phyloP scores from a whole-genome alignment of 345 rosid species.

The Microcos paniculata region DNA sequence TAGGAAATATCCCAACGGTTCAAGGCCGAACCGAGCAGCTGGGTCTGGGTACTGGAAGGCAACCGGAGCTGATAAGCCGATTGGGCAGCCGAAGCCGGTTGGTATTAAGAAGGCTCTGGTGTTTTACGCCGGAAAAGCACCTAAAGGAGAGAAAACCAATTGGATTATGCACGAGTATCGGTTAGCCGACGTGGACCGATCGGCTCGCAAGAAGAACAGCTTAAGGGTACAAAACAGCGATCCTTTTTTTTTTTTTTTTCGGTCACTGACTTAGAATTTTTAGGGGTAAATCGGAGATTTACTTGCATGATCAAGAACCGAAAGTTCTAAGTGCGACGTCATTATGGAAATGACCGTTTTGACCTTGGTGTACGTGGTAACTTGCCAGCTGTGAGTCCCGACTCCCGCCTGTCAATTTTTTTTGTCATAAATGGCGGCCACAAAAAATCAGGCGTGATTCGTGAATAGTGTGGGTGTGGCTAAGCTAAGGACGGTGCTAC shows the following conservation, averaged over 20 bases:
- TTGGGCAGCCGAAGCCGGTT: conserved; percentile 66
- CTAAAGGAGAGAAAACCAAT: conserved; percentile 83
- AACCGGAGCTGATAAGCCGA: conserved; percentile 97
- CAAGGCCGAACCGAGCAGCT: conserved; percentile 91
- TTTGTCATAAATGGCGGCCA: conserved; percentile 10
- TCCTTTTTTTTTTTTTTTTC: neutral
- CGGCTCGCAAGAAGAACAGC: conserved; percentile 80
- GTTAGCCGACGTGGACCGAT: conserved; percentile 84
- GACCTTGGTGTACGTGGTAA: neutral
- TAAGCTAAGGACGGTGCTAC: neutral
- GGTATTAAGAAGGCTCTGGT: conserved; percentile 95
- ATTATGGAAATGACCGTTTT: conserved; percentile 10
- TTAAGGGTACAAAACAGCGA: conserved; percentile 69
- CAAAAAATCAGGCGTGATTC: neutral
- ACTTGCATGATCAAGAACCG: neutral
- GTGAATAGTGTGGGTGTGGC: neutral
- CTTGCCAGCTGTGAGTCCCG: too few species aligned
- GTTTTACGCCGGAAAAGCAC: conserved; percentile 88
- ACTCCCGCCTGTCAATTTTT: neutral
- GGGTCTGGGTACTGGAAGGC: conserved; percentile 98
- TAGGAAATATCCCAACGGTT: conserved; percentile 90
- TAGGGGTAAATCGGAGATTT: conserved; percentile 9
- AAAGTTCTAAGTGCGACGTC: neutral
- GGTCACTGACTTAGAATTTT: neutral
- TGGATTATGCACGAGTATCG: conserved; percentile 99